These are phyloP conservation scores for Beauveria sp. DNA, from an alignment of 2,329 filamentous ascomycete genomes.

Conservation along the genomic window DNA sequence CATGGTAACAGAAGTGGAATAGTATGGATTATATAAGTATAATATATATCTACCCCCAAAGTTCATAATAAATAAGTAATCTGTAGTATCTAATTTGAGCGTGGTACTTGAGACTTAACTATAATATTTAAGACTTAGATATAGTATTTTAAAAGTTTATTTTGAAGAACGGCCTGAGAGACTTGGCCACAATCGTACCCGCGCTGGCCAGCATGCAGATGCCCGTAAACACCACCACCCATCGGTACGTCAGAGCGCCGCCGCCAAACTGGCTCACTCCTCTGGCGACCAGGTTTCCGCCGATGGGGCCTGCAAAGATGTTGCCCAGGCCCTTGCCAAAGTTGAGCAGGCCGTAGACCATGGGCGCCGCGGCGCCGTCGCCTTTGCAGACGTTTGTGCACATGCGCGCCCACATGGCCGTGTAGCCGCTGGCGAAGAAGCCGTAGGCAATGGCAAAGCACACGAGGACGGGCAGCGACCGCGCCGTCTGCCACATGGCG, in stretches of 20 bases:
- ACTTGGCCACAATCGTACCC: background rate
- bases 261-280: background rate
- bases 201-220: constrained; percentile 7
- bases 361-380: constrained; percentile 20
- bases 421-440: constrained; percentile 26
- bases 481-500: constrained; percentile 44
- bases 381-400: constrained; percentile 20
- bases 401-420: constrained; percentile 20
- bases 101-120: no score
- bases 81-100: no score
- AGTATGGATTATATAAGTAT: no score
- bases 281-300: constrained; percentile 18
- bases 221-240: constrained; percentile 4
- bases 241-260: background rate
- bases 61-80: no score
- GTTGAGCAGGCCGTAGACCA: constrained; percentile 22
- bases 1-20: no score
- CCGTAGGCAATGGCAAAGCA: constrained; percentile 45
- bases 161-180: background rate
- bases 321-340: constrained; percentile 26
- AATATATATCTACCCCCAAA: no score
- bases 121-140: no score
- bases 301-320: constrained; percentile 23
- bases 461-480: constrained; percentile 35
- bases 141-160: no score